Percentiles rank a stretch among this genome's conserved stretches.
Evolutionary conservation across 2,329 filamentous ascomycete genomes (phyloP).

Genomic region (Xylaria sp.): DNA sequence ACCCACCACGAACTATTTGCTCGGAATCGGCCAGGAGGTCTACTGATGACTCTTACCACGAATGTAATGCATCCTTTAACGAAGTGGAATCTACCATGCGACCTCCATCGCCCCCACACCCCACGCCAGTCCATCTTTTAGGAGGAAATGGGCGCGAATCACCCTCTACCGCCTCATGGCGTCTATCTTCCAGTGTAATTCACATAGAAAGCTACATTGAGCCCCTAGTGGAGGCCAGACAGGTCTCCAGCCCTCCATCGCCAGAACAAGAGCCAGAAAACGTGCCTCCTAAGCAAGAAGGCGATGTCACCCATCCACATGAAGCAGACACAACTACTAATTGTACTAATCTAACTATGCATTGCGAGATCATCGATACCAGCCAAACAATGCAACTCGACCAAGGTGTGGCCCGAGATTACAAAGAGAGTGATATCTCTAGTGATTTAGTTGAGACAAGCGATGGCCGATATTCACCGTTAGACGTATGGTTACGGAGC

Average conservation of each 20-base stretch:
- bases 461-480: conserved; percentile 43
- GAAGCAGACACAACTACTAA: conserved; percentile 21
- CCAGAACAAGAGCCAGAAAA: conserved; percentile 20
- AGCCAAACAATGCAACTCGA: conserved; percentile 18
- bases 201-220: conserved; percentile 45
- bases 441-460: conserved; percentile 32
- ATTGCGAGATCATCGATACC: conserved; percentile 20
- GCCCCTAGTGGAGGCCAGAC: conserved; percentile 31
- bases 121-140: conserved; percentile 40
- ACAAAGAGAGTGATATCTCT: conserved; percentile 23
- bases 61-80: conserved; percentile 27
- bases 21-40: conserved; percentile 31
- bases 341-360: conserved; percentile 17
- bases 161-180: conserved; percentile 47
- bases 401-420: conserved; percentile 2
- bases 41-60: conserved; percentile 27
- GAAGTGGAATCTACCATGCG: conserved; percentile 37
- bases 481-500: conserved; percentile 49
- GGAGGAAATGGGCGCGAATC: conserved; percentile 40
- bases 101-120: conserved; percentile 42
- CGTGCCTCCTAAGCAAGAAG: conserved; percentile 16
- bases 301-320: not conserved
- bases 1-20: conserved; percentile 37
- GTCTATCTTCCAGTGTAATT: conserved; percentile 45
- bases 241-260: conserved; percentile 27